These are phyloP conservation scores for Erigeron philadelphicus DNA, from an alignment of 140 eudicot species.

Conservation along the genomic window DNA sequence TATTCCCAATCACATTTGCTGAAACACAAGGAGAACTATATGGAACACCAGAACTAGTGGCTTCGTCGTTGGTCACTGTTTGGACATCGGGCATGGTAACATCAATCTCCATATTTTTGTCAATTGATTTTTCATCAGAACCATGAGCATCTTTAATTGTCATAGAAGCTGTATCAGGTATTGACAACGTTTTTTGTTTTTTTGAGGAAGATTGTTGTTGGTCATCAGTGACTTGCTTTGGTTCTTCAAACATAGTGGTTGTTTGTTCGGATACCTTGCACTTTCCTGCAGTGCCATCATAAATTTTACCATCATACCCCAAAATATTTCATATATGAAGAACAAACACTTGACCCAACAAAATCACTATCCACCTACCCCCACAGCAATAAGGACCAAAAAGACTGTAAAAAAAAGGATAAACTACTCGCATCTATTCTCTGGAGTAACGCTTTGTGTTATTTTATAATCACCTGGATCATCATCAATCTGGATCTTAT, in stretches of 20 bases:
- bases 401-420: neutral
- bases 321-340: neutral
- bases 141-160: constrained; percentile 27
- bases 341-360: constrained; percentile 10
- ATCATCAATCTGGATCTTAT: constrained; percentile 21
- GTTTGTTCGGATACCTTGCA: constrained; percentile 39
- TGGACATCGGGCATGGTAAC: constrained; percentile 19
- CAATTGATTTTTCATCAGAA: constrained; percentile 24
- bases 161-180: constrained; percentile 28
- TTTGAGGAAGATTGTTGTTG: constrained; percentile 37
- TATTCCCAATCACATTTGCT: constrained; percentile 23
- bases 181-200: constrained; percentile 45
- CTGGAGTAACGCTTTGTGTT: constrained; percentile 19
- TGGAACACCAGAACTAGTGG: constrained; percentile 19
- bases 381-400: neutral
- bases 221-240: constrained; percentile 30
- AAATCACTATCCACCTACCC: neutral
- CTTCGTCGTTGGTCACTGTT: constrained; percentile 23
- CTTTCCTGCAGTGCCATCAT: constrained; percentile 37
- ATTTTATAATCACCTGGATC: constrained; percentile 32
- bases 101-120: constrained; percentile 25
- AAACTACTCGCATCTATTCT: constrained; percentile 21
- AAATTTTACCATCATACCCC: constrained; percentile 22
- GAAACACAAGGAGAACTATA: constrained; percentile 20
- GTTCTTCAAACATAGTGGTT: constrained; percentile 24